Evolutionary conservation across 164 flowering plant species (phyloP).

Genomic region (Stephania cephalantha): DNA sequence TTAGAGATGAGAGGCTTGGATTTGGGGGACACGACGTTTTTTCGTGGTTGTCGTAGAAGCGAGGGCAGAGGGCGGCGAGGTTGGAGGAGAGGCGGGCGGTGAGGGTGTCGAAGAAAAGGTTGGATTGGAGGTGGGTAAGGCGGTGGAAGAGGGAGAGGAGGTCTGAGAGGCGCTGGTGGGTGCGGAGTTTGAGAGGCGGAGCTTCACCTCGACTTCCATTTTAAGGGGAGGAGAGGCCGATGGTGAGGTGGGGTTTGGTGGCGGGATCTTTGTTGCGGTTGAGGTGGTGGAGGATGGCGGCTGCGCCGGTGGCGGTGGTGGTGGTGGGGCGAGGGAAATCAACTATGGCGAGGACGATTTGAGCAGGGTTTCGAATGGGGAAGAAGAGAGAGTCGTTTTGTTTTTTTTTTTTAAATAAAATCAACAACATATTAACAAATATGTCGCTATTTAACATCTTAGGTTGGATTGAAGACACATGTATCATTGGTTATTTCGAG

Average conservation of each 20-base stretch:
- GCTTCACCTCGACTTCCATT: conserved; percentile 78
- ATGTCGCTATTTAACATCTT: no score
- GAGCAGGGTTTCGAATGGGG: no score
- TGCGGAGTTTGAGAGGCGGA: conserved; percentile 43
- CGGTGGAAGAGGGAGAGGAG: conserved; percentile 52
- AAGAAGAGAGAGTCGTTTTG: no score
- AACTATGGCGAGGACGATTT: no score
- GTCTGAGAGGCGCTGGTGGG: conserved; percentile 56
- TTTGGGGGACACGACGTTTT: conserved; percentile 63
- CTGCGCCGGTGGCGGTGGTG: no score
- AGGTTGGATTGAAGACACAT: no score
- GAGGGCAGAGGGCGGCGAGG: conserved; percentile 59
- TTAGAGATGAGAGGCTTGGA: conserved; percentile 38
- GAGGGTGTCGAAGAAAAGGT: conserved; percentile 61
- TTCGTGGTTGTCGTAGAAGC: conserved; percentile 60
- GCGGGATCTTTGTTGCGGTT: conserved; percentile 21
- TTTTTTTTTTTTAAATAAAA: no score
- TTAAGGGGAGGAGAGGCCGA: no score
- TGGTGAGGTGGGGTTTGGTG: conserved; percentile 26
- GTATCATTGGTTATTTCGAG: no score
- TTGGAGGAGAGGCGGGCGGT: conserved; percentile 36
- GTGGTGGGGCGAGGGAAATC: no score
- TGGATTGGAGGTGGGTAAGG: conserved; percentile 59
- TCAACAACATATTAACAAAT: no score
- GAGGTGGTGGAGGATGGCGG: no score